phyloP scores from a whole-genome alignment of 192 early-diverging fungal genomes.

The Coemansia sp. region DNA sequence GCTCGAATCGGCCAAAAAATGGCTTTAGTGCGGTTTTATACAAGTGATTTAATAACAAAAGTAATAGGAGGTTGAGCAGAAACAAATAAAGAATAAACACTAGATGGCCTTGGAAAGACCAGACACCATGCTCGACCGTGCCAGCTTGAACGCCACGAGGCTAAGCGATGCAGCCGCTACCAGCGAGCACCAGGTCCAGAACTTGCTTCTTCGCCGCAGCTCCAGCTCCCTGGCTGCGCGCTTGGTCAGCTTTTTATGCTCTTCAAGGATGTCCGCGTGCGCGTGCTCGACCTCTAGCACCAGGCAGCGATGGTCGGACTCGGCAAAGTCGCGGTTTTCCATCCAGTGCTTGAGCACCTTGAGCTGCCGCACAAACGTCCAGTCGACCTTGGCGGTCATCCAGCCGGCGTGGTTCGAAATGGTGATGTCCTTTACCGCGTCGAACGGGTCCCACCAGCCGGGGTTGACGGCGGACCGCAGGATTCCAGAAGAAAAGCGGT shows the following conservation, averaged over 20 bases:
- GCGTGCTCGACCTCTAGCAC: slow-evolving; percentile 56
- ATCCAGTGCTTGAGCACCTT: slow-evolving; percentile 52
- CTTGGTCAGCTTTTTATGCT: slow-evolving; percentile 25
- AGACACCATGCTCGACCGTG: slow-evolving; percentile 17
- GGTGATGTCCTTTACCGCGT: slow-evolving; percentile 58
- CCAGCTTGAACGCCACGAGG: slow-evolving; percentile 25
- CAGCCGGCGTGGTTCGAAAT: slow-evolving; percentile 64
- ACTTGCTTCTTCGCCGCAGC: slow-evolving; percentile 16
- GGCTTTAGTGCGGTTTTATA: neutral
- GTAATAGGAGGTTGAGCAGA: too few relatives aligned
- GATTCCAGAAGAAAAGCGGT: slow-evolving; percentile 34
- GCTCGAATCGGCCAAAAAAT: slow-evolving; percentile 6
- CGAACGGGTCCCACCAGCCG: slow-evolving; percentile 74
- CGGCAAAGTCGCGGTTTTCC: slow-evolving; percentile 63
- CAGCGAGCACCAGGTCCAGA: slow-evolving; percentile 46
- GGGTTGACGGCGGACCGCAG: slow-evolving; percentile 61
- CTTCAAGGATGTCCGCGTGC: slow-evolving; percentile 22
- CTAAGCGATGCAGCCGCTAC: slow-evolving; percentile 22
- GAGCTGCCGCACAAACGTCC: slow-evolving; percentile 63
- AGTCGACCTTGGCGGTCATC: slow-evolving; percentile 71
- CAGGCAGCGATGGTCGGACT: slow-evolving; percentile 71
- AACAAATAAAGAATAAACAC: neutral
- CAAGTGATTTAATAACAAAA: too few relatives aligned
- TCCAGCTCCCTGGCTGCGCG: slow-evolving; percentile 24
- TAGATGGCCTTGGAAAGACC: neutral